Evolutionary conservation across 306 rosid genomes (phyloP).

Genomic region (Arachis stenosperma): DNA sequence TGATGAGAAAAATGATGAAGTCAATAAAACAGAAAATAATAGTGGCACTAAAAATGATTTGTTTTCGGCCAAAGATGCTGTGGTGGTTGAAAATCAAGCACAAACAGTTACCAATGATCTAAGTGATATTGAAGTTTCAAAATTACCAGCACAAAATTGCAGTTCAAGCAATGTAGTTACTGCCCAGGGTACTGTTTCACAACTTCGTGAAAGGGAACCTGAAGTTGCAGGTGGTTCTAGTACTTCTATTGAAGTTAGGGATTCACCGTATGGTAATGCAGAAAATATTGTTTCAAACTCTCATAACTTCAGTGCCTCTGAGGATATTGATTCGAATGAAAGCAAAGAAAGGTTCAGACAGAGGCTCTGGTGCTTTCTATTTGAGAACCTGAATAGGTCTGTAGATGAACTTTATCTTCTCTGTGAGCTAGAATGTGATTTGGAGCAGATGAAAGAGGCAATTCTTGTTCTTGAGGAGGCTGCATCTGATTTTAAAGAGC

Average conservation of each 20-base stretch:
- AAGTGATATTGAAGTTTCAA: constrained; percentile 37
- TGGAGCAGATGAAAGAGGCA: constrained; percentile 98
- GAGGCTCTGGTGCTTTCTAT: constrained; percentile 98
- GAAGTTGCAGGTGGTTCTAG: constrained; percentile 45
- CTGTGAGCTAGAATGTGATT: constrained; percentile 94
- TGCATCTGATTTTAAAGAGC: constrained; percentile 87
- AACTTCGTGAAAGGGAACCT: constrained; percentile 38
- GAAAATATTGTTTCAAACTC: constrained; percentile 51
- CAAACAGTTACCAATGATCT: constrained; percentile 42
- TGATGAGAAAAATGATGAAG: constrained; percentile 46
- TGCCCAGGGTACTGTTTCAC: constrained; percentile 43
- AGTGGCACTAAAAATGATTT: constrained; percentile 33
- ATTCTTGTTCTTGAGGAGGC: constrained; percentile 98
- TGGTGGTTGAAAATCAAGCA: constrained; percentile 31
- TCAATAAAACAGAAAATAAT: constrained; percentile 43
- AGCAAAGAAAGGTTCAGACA: constrained; percentile 97
- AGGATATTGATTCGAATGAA: constrained; percentile 73
- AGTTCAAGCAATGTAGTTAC: constrained; percentile 40
- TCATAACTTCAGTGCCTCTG: constrained; percentile 53
- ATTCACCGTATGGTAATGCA: constrained; percentile 39
- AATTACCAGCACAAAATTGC: constrained; percentile 39
- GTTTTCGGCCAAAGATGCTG: constrained; percentile 36
- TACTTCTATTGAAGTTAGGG: constrained; percentile 44
- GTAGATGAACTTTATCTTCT: constrained; percentile 99
- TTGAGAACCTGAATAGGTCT: constrained; percentile 97